These are phyloP conservation scores for Cystofilobasidium bisporidii DNA, from an alignment of 768 basidiomycete species.

Conservation along the genomic window DNA sequence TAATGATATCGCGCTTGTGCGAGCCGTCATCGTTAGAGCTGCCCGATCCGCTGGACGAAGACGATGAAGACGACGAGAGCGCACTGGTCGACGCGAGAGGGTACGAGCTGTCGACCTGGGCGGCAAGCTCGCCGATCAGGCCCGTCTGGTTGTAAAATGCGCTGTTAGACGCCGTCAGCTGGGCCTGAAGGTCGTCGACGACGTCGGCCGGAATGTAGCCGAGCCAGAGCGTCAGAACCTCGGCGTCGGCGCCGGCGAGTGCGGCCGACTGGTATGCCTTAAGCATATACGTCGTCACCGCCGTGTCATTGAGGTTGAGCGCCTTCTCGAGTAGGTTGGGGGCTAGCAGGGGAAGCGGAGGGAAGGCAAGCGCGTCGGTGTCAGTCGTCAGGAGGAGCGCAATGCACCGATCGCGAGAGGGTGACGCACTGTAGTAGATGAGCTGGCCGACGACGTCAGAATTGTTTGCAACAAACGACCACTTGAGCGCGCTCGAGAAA, in stretches of 20 bases:
- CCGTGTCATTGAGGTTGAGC: slow-evolving; percentile 11
- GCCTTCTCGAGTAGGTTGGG: slow-evolving; percentile 19
- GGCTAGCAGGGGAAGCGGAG: neutral
- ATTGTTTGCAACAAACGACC: slow-evolving; percentile 25
- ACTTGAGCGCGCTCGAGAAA: slow-evolving; percentile 10
- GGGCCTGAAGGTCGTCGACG: slow-evolving; percentile 21
- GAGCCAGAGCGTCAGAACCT: slow-evolving; percentile 21
- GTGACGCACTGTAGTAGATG: slow-evolving; percentile 19
- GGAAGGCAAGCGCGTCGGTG: neutral
- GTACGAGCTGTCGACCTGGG: slow-evolving; percentile 19
- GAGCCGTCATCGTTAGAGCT: neutral
- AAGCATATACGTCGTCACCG: slow-evolving; percentile 20
- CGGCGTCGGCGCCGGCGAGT: slow-evolving; percentile 8
- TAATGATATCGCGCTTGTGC: slow-evolving; percentile 21
- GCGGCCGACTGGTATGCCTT: slow-evolving; percentile 25
- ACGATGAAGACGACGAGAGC: neutral
- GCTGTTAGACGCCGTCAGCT: slow-evolving; percentile 25
- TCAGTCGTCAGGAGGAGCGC: neutral
- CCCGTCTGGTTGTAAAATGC: slow-evolving; percentile 27
- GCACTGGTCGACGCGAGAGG: slow-evolving; percentile 13
- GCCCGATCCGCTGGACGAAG: neutral
- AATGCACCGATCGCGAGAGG: neutral
- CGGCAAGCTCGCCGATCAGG: slow-evolving; percentile 24
- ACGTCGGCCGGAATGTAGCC: slow-evolving; percentile 14
- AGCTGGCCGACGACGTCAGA: slow-evolving; percentile 26